Conservation (phyloP, 768 basidiomycete species). For the Rhodotorula sphaerocarpa region DNA sequence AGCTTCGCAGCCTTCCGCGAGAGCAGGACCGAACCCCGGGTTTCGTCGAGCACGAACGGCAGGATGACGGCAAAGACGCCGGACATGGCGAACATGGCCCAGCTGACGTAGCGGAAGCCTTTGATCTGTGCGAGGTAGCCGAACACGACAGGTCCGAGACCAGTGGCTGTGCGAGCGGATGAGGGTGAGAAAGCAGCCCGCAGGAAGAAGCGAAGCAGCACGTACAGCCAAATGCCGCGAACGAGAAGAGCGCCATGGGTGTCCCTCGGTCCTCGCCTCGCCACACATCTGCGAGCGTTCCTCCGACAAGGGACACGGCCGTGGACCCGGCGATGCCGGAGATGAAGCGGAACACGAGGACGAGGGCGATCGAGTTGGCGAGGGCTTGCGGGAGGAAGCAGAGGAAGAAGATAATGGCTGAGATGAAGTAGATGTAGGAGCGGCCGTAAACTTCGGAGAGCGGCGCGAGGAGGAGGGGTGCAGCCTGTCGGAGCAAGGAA, state of each 20-base stretch:
- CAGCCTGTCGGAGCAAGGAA: constrained; percentile 24
- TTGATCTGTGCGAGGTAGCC: constrained; percentile 49
- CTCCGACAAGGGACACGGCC: constrained; percentile 43
- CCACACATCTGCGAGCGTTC: constrained; percentile 45
- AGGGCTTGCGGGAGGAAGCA: constrained; percentile 37
- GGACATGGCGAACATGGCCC: constrained; percentile 47
- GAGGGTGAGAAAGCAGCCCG: background rate
- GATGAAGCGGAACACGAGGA: constrained; percentile 43
- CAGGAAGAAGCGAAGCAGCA: background rate
- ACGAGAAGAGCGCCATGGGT: constrained; percentile 67
- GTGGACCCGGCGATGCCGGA: constrained; percentile 43
- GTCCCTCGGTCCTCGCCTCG: constrained; percentile 43
- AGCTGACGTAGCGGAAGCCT: constrained; percentile 63
- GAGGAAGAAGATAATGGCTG: constrained; percentile 35
- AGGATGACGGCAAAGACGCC: constrained; percentile 52
- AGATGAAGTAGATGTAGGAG: constrained; percentile 40
- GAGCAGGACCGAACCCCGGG: constrained; percentile 63
- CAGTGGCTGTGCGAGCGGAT: constrained; percentile 48
- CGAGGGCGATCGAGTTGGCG: constrained; percentile 42
- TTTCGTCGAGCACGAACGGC: constrained; percentile 60
- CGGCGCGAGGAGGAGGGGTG: constrained; percentile 42
- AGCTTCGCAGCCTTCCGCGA: constrained; percentile 56
- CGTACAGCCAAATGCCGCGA: constrained; percentile 51
- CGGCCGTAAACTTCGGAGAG: constrained; percentile 42
- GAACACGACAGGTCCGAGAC: constrained; percentile 54